Conservation (phyloP, 176 grass and related monocot species). For the Pontederia paniculata region DNA sequence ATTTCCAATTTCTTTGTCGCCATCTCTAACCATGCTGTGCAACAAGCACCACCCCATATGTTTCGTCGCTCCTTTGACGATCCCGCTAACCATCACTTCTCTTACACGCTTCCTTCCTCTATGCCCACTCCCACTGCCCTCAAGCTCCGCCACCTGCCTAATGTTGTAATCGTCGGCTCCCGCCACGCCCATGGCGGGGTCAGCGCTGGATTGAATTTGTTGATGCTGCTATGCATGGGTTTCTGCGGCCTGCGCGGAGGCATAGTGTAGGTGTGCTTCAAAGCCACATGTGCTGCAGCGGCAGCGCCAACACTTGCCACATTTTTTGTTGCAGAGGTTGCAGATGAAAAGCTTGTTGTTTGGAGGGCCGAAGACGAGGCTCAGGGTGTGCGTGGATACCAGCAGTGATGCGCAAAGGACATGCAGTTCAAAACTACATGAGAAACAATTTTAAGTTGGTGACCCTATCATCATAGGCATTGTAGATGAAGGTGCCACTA, state of each 20-base stretch:
- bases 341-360: neutral
- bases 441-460: neutral
- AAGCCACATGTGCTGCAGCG: constrained; percentile 3
- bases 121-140: neutral
- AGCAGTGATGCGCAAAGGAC: neutral
- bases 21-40: too few relatives aligned
- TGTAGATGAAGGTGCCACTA: constrained; percentile 2
- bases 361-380: neutral
- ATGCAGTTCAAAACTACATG: constrained; percentile 5
- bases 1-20: too few relatives aligned
- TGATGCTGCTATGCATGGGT: neutral
- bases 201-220: neutral
- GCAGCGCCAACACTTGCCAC: constrained; percentile 4
- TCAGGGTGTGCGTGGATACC: neutral
- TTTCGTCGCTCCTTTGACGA: too few relatives aligned
- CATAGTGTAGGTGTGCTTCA: constrained; percentile 1
- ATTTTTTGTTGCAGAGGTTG: neutral
- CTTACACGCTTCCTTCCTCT: neutral
- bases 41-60: too few relatives aligned
- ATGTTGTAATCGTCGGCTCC: too few relatives aligned
- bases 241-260: neutral
- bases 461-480: neutral
- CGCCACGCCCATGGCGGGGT: too few relatives aligned
- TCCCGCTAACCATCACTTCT: too few relatives aligned
- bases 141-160: too few relatives aligned